A percentile compares a stretch with the other conserved stretches of the same genome.
Conservation (phyloP, 2,329 filamentous ascomycete species). For the Cytospora mali region DNA sequence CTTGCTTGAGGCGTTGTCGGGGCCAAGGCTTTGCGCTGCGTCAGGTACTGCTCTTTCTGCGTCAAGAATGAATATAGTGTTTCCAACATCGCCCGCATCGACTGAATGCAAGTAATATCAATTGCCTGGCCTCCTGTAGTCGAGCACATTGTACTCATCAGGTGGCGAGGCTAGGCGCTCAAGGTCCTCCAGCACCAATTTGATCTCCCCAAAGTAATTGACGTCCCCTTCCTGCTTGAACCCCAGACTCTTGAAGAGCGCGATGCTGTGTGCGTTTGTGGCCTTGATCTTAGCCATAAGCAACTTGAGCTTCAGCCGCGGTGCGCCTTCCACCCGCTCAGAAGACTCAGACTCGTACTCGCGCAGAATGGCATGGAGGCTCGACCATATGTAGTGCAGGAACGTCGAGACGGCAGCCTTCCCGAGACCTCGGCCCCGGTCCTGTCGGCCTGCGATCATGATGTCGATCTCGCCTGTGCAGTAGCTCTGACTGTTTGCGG, state of each 20-base stretch:
- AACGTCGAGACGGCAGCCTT: constrained; percentile 67
- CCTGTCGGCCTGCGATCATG: constrained; percentile 70
- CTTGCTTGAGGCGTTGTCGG: not conserved
- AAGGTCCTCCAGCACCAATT: constrained; percentile 46
- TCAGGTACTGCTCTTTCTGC: not conserved
- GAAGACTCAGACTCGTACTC: constrained; percentile 48
- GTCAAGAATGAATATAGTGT: not conserved
- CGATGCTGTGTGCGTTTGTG: constrained; percentile 54
- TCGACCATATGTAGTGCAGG: constrained; percentile 64
- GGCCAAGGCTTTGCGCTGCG: not conserved
- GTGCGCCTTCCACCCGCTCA: not conserved
- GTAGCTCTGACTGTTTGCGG: constrained; percentile 31
- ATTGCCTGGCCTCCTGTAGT: constrained; percentile 29
- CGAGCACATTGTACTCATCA: constrained; percentile 33
- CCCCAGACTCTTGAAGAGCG: constrained; percentile 54
- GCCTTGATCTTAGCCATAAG: constrained; percentile 54
- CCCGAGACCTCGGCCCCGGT: constrained; percentile 67
- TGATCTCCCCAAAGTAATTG: constrained; percentile 65
- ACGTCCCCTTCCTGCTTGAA: constrained; percentile 55
- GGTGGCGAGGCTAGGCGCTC: constrained; percentile 22
- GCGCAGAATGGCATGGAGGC: constrained; percentile 56
- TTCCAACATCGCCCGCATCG: not conserved
- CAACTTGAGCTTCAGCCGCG: constrained; percentile 31
- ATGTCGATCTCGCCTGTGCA: constrained; percentile 77
- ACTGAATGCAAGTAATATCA: not conserved